Evolutionary conservation across 352 stramenopile genomes (phyloP), one percentile per base, ranked within the genome.

Genomic region (Globisporangium recalcitrans): DNA sequence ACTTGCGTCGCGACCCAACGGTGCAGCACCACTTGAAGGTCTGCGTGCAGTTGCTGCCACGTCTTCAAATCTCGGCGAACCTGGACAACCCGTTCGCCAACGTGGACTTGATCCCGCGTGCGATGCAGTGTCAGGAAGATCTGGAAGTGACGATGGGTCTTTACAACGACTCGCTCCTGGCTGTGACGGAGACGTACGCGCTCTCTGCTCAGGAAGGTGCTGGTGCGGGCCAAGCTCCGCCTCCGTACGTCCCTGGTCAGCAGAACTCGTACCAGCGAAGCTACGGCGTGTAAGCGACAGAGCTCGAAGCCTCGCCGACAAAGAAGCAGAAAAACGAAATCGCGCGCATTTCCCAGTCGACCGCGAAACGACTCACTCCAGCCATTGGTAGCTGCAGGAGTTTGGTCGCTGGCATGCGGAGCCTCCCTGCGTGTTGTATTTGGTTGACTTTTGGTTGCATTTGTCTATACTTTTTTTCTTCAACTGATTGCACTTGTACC

Each of bases 241-340:
- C 86, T 54, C 86, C 86, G 38, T 95, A 93, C 69, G 86, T 95
- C 42, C 86, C 86, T 40, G 86, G 86, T n/a, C 86, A 95, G 73
- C 84, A 92, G 69, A 93, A 92, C 73, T 93, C 84, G 71, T 95
- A 95, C 73, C 86, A 95, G 72, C 83, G 84, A 57, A 91, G 82
- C 72, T 95, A 92, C 63, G 82, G 86, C 59, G 84, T 88, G 32
- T 95, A 89, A 76, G 63, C 47, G 53, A 32, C 9, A 29, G 38
- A 19, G 42, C 36, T 19, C 44, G 56, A 46, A 62, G 9, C 44
- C 21, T 27, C 46, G 27, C 14, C 22, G 11, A 34, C 44, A 44
- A 56, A 31, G 24, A 64, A 46, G 48, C 51, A 56, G 13, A 38
- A 56, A 51, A 14, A 59, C 36, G 53, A 67, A 54, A 36, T 62